A percentile compares a stretch with the other conserved stretches of the same genome.
phyloP scores from a whole-genome alignment of 371 early-diverging fungal genomes.

The Mucor sp. region DNA sequence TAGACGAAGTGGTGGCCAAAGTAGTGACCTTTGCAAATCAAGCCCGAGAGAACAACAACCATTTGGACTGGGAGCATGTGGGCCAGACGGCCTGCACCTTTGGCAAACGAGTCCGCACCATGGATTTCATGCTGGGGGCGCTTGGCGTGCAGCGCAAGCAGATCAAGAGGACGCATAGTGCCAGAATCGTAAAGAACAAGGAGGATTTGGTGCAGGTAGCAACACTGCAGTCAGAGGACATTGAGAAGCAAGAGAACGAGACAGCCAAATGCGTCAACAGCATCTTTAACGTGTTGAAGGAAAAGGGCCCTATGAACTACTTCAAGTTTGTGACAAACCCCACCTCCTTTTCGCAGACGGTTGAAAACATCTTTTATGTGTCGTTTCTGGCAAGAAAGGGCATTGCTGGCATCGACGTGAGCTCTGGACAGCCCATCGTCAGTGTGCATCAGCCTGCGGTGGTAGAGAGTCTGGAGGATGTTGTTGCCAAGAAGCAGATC shows the following conservation, averaged over 20 bases:
- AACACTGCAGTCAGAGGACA: constrained; percentile 69
- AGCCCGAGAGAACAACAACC: constrained; percentile 24
- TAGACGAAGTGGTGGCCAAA: constrained; percentile 71
- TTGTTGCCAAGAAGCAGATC: constrained; percentile 76
- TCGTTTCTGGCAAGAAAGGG: constrained; percentile 91
- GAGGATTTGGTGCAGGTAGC: constrained; percentile 43
- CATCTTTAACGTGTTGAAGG: constrained; percentile 63
- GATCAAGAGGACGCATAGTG: constrained; percentile 30
- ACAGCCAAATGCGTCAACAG: constrained; percentile 80
- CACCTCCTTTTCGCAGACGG: constrained; percentile 87
- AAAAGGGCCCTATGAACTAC: constrained; percentile 68
- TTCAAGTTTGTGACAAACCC: constrained; percentile 92
- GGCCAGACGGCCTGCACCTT: constrained; percentile 60
- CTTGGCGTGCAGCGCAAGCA: constrained; percentile 66
- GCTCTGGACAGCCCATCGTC: constrained; percentile 69
- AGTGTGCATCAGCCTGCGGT: constrained; percentile 61
- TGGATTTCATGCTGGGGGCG: constrained; percentile 80
- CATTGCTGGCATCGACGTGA: constrained; percentile 72
- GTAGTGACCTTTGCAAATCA: constrained; percentile 55
- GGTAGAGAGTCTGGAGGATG: constrained; percentile 62
- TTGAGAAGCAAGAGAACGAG: constrained; percentile 84
- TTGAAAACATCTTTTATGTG: constrained; percentile 94
- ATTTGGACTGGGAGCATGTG: constrained; percentile 64
- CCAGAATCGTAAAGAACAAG: constrained; percentile 44
- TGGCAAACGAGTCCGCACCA: constrained; percentile 60